Evolutionary conservation across 192 early-diverging fungal species (phyloP).

Genomic region (Linderina pennispora): DNA sequence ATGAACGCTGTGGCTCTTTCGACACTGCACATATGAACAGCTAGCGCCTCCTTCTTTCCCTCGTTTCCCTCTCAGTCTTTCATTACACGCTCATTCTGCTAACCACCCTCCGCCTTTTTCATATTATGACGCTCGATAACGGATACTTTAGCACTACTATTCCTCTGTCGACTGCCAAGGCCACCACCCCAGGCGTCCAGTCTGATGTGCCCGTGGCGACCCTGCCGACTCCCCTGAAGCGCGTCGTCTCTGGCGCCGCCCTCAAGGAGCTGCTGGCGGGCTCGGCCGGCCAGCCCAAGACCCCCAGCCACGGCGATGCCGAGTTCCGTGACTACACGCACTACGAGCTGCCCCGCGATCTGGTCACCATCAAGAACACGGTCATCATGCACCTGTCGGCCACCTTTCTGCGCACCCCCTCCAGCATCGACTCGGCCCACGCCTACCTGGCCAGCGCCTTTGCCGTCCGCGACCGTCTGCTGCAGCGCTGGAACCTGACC

Average conservation of each 20-base stretch:
- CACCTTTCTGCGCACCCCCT: constrained; percentile 82
- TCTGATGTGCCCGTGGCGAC: constrained; percentile 25
- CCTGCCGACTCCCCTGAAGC: constrained; percentile 44
- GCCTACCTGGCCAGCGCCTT: constrained; percentile 92
- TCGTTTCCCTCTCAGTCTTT: constrained; percentile 87
- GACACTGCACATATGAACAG: constrained; percentile 89
- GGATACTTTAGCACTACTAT: constrained; percentile 46
- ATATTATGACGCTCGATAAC: constrained; percentile 15
- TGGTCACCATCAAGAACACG: constrained; percentile 68
- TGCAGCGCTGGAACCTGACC: constrained; percentile 92
- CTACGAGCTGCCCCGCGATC: constrained; percentile 52
- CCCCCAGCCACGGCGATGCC: constrained; percentile 28
- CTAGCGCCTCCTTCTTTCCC: no score
- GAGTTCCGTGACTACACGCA: constrained; percentile 46
- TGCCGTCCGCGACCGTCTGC: constrained; percentile 86
- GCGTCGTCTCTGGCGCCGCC: constrained; percentile 44
- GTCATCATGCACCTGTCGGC: constrained; percentile 87
- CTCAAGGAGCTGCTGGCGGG: constrained; percentile 46
- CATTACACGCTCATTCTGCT: constrained; percentile 92
- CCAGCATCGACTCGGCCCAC: constrained; percentile 88
- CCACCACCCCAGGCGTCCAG: constrained; percentile 35
- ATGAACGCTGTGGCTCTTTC: no score
- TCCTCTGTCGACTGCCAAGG: constrained; percentile 44
- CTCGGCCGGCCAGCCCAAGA: constrained; percentile 34
- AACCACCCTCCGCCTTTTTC: constrained; percentile 64